Conservation (phyloP, 2,329 filamentous ascomycete species). For the Penicillium hordei region DNA sequence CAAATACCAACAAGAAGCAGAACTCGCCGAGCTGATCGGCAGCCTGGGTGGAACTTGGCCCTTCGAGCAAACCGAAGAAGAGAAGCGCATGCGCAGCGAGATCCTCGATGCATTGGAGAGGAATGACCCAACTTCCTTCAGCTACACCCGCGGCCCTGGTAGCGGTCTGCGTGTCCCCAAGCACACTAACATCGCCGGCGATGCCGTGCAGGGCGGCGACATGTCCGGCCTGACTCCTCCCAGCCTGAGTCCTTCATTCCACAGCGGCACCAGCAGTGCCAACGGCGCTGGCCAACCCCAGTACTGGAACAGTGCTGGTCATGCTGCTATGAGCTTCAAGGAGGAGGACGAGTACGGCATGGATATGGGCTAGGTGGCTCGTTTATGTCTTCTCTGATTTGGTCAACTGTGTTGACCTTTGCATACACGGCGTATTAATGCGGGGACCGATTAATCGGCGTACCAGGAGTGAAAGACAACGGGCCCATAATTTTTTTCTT, state of each 20-base stretch:
- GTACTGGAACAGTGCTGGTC: slow-evolving; percentile 53
- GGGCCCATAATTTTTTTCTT: background rate
- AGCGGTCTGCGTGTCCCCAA: slow-evolving; percentile 87
- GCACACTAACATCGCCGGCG: slow-evolving; percentile 87
- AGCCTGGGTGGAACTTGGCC: slow-evolving; percentile 74
- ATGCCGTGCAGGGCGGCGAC: slow-evolving; percentile 57
- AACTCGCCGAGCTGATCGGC: slow-evolving; percentile 73
- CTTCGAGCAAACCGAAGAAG: slow-evolving; percentile 83
- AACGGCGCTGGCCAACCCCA: slow-evolving; percentile 53
- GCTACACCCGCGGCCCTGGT: slow-evolving; percentile 79
- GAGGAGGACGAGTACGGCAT: slow-evolving; percentile 93
- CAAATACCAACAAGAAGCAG: slow-evolving; percentile 85
- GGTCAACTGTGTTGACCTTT: slow-evolving; percentile 22
- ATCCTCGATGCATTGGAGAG: slow-evolving; percentile 81
- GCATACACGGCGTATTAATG: slow-evolving; percentile 33
- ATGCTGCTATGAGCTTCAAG: slow-evolving; percentile 73
- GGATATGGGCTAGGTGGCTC: slow-evolving; percentile 54
- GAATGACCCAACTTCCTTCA: slow-evolving; percentile 72
- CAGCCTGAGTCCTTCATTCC: slow-evolving; percentile 66
- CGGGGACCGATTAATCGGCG: slow-evolving; percentile 18
- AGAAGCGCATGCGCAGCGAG: slow-evolving; percentile 93
- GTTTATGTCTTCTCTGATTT: slow-evolving; percentile 2
- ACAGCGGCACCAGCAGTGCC: slow-evolving; percentile 68
- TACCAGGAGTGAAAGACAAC: slow-evolving; percentile 18
- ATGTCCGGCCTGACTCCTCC: slow-evolving; percentile 56